phyloP scores from a whole-genome alignment of 1,284 basidiomycete genomes.

The Cryptococcus jaspeensis region DNA sequence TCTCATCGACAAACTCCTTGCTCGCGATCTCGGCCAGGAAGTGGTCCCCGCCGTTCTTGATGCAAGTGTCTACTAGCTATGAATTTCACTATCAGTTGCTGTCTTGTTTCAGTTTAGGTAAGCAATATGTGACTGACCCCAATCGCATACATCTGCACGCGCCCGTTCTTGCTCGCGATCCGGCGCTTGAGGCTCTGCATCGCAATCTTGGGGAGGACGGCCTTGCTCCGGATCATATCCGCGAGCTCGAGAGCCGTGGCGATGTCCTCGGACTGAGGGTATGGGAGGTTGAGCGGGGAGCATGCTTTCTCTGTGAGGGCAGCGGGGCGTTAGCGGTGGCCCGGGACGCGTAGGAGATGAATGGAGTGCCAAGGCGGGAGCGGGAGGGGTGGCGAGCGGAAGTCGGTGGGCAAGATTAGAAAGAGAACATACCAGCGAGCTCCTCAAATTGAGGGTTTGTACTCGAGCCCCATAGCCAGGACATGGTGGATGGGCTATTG shows the following conservation, averaged over 20 bases:
- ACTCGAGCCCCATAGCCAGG: conserved; percentile 49
- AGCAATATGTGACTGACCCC: conserved; percentile 60
- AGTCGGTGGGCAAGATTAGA: background rate
- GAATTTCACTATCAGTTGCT: background rate
- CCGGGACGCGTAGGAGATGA: background rate
- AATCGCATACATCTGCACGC: conserved; percentile 85
- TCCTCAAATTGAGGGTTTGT: conserved; percentile 51
- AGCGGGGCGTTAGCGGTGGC: background rate
- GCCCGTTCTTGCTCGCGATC: conserved; percentile 91
- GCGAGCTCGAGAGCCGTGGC: conserved; percentile 93
- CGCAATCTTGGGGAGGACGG: conserved; percentile 78
- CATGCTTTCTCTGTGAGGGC: conserved; percentile 50
- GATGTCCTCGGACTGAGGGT: conserved; percentile 71
- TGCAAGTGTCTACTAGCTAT: conserved; percentile 84
- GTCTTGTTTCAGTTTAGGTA: conserved; percentile 8
- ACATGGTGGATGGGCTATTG: conserved; percentile 28
- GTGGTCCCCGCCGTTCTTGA: conserved; percentile 96
- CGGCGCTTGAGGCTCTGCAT: conserved; percentile 86
- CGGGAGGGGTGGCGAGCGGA: conserved; percentile 1
- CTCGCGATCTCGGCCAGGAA: conserved; percentile 82
- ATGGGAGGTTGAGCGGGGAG: conserved; percentile 51
- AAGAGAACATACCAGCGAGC: conserved; percentile 43
- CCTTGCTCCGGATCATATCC: conserved; percentile 92
- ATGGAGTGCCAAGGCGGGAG: background rate
- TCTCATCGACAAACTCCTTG: conserved; percentile 88